Evolutionary conservation across 2,329 filamentous ascomycete genomes (phyloP).

Genomic region (Fusarium metavorans): DNA sequence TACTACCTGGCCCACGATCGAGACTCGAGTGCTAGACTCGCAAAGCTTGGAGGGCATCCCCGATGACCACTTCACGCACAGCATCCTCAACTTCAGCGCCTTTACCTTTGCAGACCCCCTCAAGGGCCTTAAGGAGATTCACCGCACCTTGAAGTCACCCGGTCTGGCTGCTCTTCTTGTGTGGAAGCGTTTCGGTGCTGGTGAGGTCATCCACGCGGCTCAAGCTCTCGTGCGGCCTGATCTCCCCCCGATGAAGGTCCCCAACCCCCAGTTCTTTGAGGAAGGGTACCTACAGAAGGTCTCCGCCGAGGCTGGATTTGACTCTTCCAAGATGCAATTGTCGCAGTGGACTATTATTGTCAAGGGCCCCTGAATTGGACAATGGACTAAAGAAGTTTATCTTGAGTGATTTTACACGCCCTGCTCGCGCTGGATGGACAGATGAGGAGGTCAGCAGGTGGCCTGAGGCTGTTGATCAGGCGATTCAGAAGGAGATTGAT

Average conservation of each 20-base stretch:
- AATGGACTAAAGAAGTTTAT: constrained; percentile 41
- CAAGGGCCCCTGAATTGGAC: constrained; percentile 21
- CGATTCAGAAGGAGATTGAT: constrained; percentile 31
- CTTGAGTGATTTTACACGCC: constrained; percentile 29
- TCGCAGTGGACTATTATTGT: constrained; percentile 22
- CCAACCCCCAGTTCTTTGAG: constrained; percentile 41
- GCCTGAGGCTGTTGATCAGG: constrained; percentile 37
- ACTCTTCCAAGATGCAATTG: constrained; percentile 16
- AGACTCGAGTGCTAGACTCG: constrained; percentile 34
- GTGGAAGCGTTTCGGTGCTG: constrained; percentile 43
- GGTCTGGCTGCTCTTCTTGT: constrained; percentile 44
- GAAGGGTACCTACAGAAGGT: constrained; percentile 39
- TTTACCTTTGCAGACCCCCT: constrained; percentile 43
- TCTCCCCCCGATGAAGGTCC: constrained; percentile 40
- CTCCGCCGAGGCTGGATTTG: constrained; percentile 40
- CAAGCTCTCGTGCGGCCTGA: constrained; percentile 46
- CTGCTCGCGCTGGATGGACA: constrained; percentile 37
- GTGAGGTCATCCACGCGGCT: constrained; percentile 43
- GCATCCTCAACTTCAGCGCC: constrained; percentile 48
- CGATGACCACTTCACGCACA: constrained; percentile 40
- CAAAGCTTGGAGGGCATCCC: constrained; percentile 34
- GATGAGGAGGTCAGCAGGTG: constrained; percentile 39
- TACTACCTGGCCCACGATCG: constrained; percentile 1
- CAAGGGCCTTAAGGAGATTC: constrained; percentile 43
- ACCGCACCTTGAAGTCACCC: constrained; percentile 45